Percentiles rank a stretch among this genome's conserved stretches.
These are phyloP conservation scores for Wickerhamomyces bisporus DNA, from an alignment of 805 yeast species.

Conservation along the genomic window DNA sequence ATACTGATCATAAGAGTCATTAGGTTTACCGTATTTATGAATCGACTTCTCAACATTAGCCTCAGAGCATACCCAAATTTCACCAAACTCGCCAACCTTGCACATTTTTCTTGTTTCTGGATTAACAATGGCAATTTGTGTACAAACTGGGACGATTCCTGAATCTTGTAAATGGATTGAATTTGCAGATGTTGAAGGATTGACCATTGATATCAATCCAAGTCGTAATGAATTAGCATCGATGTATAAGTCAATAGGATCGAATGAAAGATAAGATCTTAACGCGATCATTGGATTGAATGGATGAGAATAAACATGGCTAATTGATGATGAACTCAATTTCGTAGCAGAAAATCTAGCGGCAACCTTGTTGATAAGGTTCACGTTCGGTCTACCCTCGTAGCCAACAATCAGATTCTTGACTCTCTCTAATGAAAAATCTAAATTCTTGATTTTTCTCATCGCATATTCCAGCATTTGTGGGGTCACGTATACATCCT, in stretches of 20 bases:
- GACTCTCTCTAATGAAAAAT: constrained; percentile 47
- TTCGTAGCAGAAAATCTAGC: constrained; percentile 59
- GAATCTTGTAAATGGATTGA: constrained; percentile 85
- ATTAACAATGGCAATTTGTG: constrained; percentile 90
- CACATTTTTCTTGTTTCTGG: constrained; percentile 85
- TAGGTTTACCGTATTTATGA: constrained; percentile 43
- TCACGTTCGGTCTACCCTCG: constrained; percentile 66
- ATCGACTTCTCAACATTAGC: constrained; percentile 60
- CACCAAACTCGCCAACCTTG: constrained; percentile 89
- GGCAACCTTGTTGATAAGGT: constrained; percentile 51
- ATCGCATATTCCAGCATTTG: constrained; percentile 79
- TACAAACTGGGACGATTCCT: constrained; percentile 93
- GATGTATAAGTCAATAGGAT: constrained; percentile 80
- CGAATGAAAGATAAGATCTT: constrained; percentile 81
- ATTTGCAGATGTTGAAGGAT: constrained; percentile 61
- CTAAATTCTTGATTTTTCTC: constrained; percentile 52
- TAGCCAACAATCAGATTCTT: constrained; percentile 83
- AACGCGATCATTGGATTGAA: constrained; percentile 82
- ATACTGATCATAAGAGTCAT: constrained; percentile 16
- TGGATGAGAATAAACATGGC: constrained; percentile 70
- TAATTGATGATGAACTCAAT: constrained; percentile 63
- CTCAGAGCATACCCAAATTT: constrained; percentile 92
- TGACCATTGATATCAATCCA: constrained; percentile 76
- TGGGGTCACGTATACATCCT: constrained; percentile 79
- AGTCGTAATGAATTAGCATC: constrained; percentile 89